phyloP scores from a whole-genome alignment of 331 rosid species.

The Cydonia oblonga region DNA sequence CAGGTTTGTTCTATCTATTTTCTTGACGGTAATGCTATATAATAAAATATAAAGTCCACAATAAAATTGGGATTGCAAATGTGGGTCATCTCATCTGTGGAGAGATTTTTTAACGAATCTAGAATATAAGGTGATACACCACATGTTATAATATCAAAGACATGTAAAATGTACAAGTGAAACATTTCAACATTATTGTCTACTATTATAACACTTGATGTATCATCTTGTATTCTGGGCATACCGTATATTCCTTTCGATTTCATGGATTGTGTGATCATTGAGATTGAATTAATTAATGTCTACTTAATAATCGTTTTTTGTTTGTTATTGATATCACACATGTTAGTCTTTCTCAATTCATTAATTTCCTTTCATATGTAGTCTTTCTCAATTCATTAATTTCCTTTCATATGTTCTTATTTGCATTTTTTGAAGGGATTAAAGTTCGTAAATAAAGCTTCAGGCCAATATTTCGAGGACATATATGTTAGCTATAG shows the following conservation, averaged over 20 bases:
- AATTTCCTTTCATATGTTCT: neutral
- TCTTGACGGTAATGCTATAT: neutral
- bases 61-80: too few relatives aligned
- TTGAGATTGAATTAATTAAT: neutral
- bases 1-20: slow-evolving; percentile 30
- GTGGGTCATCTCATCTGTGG: neutral
- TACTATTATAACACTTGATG: neutral
- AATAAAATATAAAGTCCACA: neutral
- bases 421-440: slow-evolving; percentile 24
- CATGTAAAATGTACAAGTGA: neutral
- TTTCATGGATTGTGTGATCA: neutral
- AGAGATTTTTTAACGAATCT: neutral
- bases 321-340: too few relatives aligned
- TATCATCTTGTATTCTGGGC: neutral
- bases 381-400: neutral
- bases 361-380: neutral
- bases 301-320: too few relatives aligned
- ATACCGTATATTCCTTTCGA: too few relatives aligned
- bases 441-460: slow-evolving; percentile 34
- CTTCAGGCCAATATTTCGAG: slow-evolving; percentile 30
- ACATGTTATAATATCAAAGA: too few relatives aligned
- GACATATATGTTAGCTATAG: slow-evolving; percentile 17
- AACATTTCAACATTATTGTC: fast-evolving
- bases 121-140: too few relatives aligned
- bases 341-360: neutral